Base-by-base conservation (phyloP, 2,329 filamentous ascomycete species). In the Chaetomiaceae sp. region DNA sequence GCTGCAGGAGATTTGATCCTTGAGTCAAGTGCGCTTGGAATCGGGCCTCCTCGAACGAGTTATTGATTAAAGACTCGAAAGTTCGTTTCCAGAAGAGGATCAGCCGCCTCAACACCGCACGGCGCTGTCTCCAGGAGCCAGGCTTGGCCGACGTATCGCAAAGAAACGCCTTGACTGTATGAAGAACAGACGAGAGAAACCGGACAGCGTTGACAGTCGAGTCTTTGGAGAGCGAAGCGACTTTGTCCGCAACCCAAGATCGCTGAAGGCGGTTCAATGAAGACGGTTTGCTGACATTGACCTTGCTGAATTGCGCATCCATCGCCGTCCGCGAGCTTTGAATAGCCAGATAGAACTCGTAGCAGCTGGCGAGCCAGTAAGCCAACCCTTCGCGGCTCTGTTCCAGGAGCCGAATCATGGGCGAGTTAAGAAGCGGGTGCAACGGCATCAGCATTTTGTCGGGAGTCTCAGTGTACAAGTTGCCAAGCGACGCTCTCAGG, bases 21-120 rank as follows among this genome's bases (percentile, higher is more conserved):
- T 81, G 75, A 0, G 73, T 70, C 13, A 86, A 67, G 62, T 85
- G 82, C 25, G 82, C 82, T 63, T 84, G 82, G 66, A 86, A 86
- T 30, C 70, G 73, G 14, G 81, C 81, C 60, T 86, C 83, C 52
- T 85, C 80, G 58, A 86, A 86, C 0, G 66, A 62, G 4, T 63
- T 20, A 0, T 66, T 65, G 11, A 71, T 74, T 1, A 77, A 70
- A 29, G 82, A 70, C 0, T 63, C 59, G 51, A 79, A 73, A 0
- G 79, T 85, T 18, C 76, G 73, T 65, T 75, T 73, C 69, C 84
- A 77, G 60, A 78, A 82, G 53, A 78, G 75, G 48, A 79, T 63
- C 9, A 84, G 50, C 4, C 68, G 62, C 13, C 68, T 65, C 11
- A 79, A 57, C 25, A 70, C 48, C 13, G 58, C 30, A 2, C 58